Conservation (phyloP, 805 yeast species). For the Teunomyces cretensis region DNA sequence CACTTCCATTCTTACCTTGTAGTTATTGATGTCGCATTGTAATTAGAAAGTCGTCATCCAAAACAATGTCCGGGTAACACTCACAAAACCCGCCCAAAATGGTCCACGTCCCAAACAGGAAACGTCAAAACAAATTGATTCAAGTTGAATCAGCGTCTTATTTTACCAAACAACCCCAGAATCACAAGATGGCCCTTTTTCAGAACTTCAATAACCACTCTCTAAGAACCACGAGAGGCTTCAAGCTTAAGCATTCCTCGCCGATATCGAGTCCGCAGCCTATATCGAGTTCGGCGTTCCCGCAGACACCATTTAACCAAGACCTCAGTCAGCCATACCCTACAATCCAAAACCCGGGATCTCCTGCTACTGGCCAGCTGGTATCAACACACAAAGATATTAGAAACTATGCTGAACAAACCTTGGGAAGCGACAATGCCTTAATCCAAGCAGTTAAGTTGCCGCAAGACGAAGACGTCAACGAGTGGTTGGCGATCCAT, state of each 20-base stretch:
- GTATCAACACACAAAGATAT: conserved; percentile 68
- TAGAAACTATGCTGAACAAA: conserved; percentile 88
- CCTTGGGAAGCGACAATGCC: conserved; percentile 89
- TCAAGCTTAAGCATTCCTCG: conserved; percentile 39
- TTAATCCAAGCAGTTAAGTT: conserved; percentile 89
- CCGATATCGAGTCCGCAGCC: conserved; percentile 43
- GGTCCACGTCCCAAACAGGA: conserved; percentile 1
- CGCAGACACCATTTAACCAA: conserved; percentile 22
- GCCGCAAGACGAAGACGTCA: conserved; percentile 87
- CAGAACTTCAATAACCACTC: conserved; percentile 46
- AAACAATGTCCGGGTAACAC: conserved; percentile 1
- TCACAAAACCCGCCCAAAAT: not conserved
- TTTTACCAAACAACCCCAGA: not conserved
- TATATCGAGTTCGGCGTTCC: conserved; percentile 33
- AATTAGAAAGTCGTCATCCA: not conserved
- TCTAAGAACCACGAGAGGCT: conserved; percentile 42
- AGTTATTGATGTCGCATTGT: not conserved
- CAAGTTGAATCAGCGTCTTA: not conserved
- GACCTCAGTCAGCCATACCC: conserved; percentile 24
- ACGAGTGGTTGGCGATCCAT: conserved; percentile 96
- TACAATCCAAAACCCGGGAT: conserved; percentile 21
- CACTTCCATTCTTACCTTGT: conserved; percentile 3
- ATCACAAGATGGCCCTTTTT: conserved; percentile 35
- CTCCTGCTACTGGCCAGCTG: conserved; percentile 22
- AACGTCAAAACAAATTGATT: conserved; percentile 3